Base-by-base conservation (phyloP, 2,329 filamentous ascomycete species). In the Pleomassaria siparia region DNA sequence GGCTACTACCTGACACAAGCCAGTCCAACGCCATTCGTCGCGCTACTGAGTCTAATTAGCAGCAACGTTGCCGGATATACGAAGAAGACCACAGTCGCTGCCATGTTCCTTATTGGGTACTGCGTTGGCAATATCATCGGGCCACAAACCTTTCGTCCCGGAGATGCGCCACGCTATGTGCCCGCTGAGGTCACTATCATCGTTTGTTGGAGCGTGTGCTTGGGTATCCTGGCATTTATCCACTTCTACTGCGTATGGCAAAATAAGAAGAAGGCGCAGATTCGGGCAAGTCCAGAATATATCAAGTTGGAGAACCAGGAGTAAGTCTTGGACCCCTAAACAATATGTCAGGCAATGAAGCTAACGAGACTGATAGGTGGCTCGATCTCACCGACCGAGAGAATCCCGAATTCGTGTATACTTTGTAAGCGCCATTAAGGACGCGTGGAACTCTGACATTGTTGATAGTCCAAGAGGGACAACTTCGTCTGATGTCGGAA, bases 1-100 rank as follows among this genome's bases (percentile, higher is more conserved):
- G 84, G 83, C 0, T 88, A 85, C 63, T 88, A 87, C 66, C 70
- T 88, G 42, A 85, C 81, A 0, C 78, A 81, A 36, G 78, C 82
- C 1, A 76, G 74, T 10, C 77, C 84, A 0, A 83, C 82, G 1
- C 75, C 81, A 0, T 87, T 87, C 51, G 84, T 87, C 1, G 81
- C 81, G 3, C 67, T 88, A 13, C 67, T 88, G 4, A 82, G 80
- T 21, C 73, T 88, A 28, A 81, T 87, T 45, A 77, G 79, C 1
- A 82, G 80, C 12, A 88, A 88, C 46, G 73, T 82, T 0, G 80
- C 80, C 2, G 78, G 78, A 1, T 79, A 77, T 51, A 83, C 80
- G 8, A 83, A 83, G 67, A 83, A 83, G 65, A 82, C 80, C 0
- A 82, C 80, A 0, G 76, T 80, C 0, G 78, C 77, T 0, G 79